Conservation (phyloP, 2,329 filamentous ascomycete species). For the Cytospora piceae region DNA sequence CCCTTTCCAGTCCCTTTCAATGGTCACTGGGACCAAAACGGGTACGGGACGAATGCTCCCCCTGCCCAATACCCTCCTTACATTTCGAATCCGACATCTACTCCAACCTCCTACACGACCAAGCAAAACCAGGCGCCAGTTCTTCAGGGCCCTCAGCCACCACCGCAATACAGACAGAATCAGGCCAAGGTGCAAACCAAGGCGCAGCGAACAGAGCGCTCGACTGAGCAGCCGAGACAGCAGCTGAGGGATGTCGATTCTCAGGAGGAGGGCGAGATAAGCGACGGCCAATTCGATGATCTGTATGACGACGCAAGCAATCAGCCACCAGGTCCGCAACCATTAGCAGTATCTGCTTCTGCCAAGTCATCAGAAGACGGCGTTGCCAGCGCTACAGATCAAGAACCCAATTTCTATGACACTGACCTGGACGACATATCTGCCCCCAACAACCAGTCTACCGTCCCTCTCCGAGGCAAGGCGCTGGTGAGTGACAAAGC, state of each 20-base stretch:
- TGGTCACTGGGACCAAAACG: constrained; percentile 16
- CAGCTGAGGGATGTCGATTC: constrained; percentile 29
- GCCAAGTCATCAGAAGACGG: constrained; percentile 6
- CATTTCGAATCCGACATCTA: constrained; percentile 5
- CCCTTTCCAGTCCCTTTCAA: constrained; percentile 22
- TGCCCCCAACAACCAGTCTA: constrained; percentile 31
- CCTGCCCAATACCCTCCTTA: constrained; percentile 21
- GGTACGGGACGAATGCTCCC: constrained; percentile 1
- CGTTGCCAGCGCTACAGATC: constrained; percentile 17
- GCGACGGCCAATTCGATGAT: constrained; percentile 67
- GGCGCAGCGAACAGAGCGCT: neutral
- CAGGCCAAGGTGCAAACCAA: constrained; percentile 12
- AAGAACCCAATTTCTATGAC: constrained; percentile 37
- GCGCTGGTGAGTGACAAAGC: constrained; percentile 24
- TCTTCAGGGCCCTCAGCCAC: neutral
- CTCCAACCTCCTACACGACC: constrained; percentile 6
- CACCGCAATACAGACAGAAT: constrained; percentile 4
- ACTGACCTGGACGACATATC: constrained; percentile 36
- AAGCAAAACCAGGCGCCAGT: constrained; percentile 6
- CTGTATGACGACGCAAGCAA: constrained; percentile 49
- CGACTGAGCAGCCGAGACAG: constrained; percentile 14
- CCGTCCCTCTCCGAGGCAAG: constrained; percentile 25
- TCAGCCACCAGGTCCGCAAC: constrained; percentile 34
- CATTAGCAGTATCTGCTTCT: constrained; percentile 1
- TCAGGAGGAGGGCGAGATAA: constrained; percentile 76